Evolutionary conservation across 306 rosid genomes (phyloP), one percentile per base, ranked within the genome.

Genomic region (Cucurbita ficifolia): DNA sequence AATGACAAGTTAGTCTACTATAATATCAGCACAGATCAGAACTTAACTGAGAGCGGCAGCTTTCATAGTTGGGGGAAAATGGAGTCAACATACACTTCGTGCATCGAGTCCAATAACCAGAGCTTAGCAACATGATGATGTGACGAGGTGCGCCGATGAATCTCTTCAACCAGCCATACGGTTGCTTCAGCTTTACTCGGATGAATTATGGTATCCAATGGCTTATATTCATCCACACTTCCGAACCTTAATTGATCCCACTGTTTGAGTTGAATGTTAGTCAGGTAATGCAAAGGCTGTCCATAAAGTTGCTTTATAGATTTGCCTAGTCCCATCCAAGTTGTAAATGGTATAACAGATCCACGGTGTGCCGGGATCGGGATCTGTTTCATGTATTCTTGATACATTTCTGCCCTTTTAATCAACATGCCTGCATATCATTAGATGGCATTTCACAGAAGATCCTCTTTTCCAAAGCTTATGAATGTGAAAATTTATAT

Each of bases 261-360:
- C 76, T 87, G 88, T 84, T 79, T 90, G 48, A 94, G 90, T 80
- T 77, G 89, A 79, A 78, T 60, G 79, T 94, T 94, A 74, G 98
- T 94, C 72, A 87, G 94, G 89, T 89, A 94, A 83, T 94, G 98
- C 77, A 90, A 84, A 70, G 96, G 98, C 76, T 94, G 98, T 52
- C 91, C 86, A 54, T 89, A 94, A 46, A 94, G 59, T 77, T 86
- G 83, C 84, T 94, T 94, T 14, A 94, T 82, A 77, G 96, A 94
- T 75, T 79, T 88, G 50, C 96, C 97, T 56, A 94, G 70, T 71
- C 96, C 96, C 85, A 81, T 83, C 99, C 99, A 94, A 33, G 99
- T 76, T 43, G 78, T 86, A 77, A 76, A 94, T 4, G 97, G 97
- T 69, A 94, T 87, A 18, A 89, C 76, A 48, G 97, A 86, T 50